phyloP scores from a whole-genome alignment of 495 filamentous ascomycete genomes.

The Lepraria neglecta region DNA sequence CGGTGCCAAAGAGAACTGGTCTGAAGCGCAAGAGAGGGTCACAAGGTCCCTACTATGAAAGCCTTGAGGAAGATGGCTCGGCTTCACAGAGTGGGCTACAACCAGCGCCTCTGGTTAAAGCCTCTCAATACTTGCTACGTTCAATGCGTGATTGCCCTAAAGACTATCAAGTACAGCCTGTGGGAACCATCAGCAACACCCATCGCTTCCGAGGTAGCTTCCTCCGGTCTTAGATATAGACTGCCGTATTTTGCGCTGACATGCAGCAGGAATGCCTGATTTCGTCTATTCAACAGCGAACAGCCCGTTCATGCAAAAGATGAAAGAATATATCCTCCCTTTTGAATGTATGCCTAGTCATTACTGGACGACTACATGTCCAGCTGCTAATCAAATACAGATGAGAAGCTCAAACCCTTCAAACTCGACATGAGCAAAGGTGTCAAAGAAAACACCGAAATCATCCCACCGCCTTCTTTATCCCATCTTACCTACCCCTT shows the following conservation, averaged over 20 bases:
- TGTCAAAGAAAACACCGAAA: slow-evolving; percentile 50
- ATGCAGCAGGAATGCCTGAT: slow-evolving; percentile 52
- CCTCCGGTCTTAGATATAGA: not conserved
- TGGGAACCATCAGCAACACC: slow-evolving; percentile 68
- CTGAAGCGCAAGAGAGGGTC: slow-evolving; percentile 74
- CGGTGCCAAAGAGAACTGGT: slow-evolving; percentile 78
- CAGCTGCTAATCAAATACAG: slow-evolving; percentile 32
- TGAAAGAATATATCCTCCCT: slow-evolving; percentile 57
- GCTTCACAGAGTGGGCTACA: slow-evolving; percentile 22
- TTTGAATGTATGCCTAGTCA: slow-evolving; percentile 50
- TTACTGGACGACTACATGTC: not conserved
- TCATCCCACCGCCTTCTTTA: slow-evolving; percentile 75
- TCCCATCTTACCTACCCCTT: slow-evolving; percentile 61
- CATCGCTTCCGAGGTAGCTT: slow-evolving; percentile 74
- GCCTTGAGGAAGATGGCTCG: slow-evolving; percentile 13
- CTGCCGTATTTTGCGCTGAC: slow-evolving; percentile 1
- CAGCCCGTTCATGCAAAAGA: slow-evolving; percentile 57
- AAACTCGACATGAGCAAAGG: slow-evolving; percentile 61
- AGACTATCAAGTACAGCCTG: slow-evolving; percentile 60
- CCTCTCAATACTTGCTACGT: slow-evolving; percentile 47
- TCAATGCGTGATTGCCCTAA: slow-evolving; percentile 65
- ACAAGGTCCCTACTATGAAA: slow-evolving; percentile 51
- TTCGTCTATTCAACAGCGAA: slow-evolving; percentile 64
- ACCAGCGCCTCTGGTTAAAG: slow-evolving; percentile 26
- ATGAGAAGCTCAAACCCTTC: slow-evolving; percentile 66